These are phyloP conservation scores for Cichorium intybus DNA, from an alignment of 140 eudicot species.

Conservation along the genomic window DNA sequence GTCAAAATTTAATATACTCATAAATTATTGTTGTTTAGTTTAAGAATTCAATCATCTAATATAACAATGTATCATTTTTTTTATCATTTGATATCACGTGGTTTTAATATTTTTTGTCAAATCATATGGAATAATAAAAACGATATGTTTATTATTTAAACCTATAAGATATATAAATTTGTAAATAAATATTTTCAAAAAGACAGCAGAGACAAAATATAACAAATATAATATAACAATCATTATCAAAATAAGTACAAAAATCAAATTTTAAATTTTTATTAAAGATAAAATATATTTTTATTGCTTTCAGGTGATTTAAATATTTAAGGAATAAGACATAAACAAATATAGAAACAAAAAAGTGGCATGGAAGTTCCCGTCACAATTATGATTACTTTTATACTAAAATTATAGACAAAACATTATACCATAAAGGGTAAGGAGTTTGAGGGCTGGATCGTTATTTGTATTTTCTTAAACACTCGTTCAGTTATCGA, in stretches of 20 bases:
- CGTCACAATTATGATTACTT: slow-evolving; percentile 17
- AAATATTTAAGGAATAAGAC: neutral
- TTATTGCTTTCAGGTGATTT: neutral
- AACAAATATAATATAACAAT: neutral
- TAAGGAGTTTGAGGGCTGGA: no score
- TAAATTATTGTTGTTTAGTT: no score
- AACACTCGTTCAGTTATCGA: no score
- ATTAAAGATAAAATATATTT: neutral
- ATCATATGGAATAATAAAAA: neutral
- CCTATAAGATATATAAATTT: no score
- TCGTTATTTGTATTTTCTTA: no score
- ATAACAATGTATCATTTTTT: no score
- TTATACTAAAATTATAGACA: neutral
- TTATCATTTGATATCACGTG: no score
- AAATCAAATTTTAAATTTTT: neutral
- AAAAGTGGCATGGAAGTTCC: slow-evolving; percentile 20
- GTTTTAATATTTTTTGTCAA: no score
- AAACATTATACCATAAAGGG: no score
- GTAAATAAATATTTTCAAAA: neutral
- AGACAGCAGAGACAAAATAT: neutral
- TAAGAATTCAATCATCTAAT: no score
- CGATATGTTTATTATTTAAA: neutral
- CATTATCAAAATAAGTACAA: neutral
- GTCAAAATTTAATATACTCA: no score
- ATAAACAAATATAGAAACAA: neutral